Evolutionary conservation across 2,329 filamentous ascomycete genomes (phyloP), one percentile per base, ranked within the genome.

Genomic region (Botrytis squamosa): DNA sequence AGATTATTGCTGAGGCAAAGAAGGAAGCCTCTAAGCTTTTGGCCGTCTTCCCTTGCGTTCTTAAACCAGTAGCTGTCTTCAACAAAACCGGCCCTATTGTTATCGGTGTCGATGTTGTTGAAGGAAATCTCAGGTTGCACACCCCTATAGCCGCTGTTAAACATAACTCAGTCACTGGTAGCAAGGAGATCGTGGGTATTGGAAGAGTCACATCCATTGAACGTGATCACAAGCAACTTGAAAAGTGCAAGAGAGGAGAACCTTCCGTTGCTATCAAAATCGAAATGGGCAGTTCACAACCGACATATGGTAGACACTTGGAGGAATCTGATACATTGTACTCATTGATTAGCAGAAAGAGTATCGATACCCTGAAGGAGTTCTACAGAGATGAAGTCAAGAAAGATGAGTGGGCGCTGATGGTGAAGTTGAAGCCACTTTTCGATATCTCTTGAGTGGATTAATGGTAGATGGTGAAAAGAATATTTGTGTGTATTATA

Each of bases 241-340:
- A 88, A 16, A 88, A 97, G 74, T 97, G 94, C 86, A 99, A 99
- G 84, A 95, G 94, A 85, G 95, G 95, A 70, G 93, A 97, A 81
- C 96, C 97, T n/a, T 97, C 94, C 1, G 97, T 99, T 16, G 96
- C 96, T 33, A 88, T 99, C 86, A 99, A 99, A 88, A 97, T 99
- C 80, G 97, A 99, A 85, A 91, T 91, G 89, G 95, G 94, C 71
- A 85, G 91, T 74, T 93, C 95, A 82, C 96, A 99, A 85, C 97
- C 96, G 25, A 89, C 92, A 74, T 99, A 99, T 82, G 96, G 96
- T 74, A 92, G 96, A 75, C 96, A 99, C 76, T 89, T 99, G 69
- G 96, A 99, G 83, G 95, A 99, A 83, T 89, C 90, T 76, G 96
- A 99, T 82, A 88, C 85, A 1, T 87, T 99, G 22, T 98, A 98